Percentiles rank a stretch among this genome's conserved stretches.
phyloP scores from a whole-genome alignment of 768 basidiomycete species.

The Termitomyces sp. region DNA sequence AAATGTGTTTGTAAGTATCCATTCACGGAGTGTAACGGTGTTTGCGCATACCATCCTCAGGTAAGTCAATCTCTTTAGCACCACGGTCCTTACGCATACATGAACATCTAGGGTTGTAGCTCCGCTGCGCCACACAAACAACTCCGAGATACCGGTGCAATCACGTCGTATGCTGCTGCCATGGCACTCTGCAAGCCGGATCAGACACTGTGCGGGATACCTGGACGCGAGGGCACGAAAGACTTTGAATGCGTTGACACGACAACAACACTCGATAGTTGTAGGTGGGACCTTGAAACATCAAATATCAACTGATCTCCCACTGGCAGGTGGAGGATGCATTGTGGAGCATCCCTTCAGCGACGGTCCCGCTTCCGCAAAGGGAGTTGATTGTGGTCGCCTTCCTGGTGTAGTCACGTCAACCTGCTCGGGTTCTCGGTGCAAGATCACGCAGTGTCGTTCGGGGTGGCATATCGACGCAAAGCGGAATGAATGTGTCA shows the following conservation, averaged over 20 bases:
- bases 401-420: constrained; percentile 20
- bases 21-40: constrained; percentile 33
- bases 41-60: constrained; percentile 27
- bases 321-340: constrained; percentile 35
- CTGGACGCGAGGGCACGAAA: constrained; percentile 20
- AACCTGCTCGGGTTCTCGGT: constrained; percentile 20
- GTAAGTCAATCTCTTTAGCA: constrained; percentile 18
- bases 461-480: constrained; percentile 21
- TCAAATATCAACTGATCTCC: background rate
- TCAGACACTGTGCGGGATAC: constrained; percentile 33
- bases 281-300: constrained; percentile 19
- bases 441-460: constrained; percentile 22
- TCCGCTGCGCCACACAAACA: constrained; percentile 27
- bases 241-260: constrained; percentile 37
- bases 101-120: constrained; percentile 31
- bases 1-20: constrained; percentile 32
- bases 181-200: constrained; percentile 20
- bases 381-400: constrained; percentile 24
- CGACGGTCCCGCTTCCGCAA: constrained; percentile 8
- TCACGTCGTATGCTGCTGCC: constrained; percentile 25
- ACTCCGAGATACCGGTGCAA: constrained; percentile 7
- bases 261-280: constrained; percentile 28
- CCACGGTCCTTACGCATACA: background rate
- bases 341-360: constrained; percentile 27
- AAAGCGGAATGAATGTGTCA: constrained; percentile 16